phyloP scores from a whole-genome alignment of 306 rosid species.

The Medicago truncatula region MtrunA17r5.0-ANR NC_053044.1:5852501-5853000 shows the following conservation, averaged over 20 bases:
- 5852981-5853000: not conserved
- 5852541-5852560: too few relatives aligned
- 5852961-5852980: not conserved
- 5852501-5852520: too few relatives aligned
- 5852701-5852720: not conserved
- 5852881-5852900: too few relatives aligned
- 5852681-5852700: too few relatives aligned
- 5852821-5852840: not conserved
- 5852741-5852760: not conserved
- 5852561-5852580: too few relatives aligned
- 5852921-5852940: not conserved
- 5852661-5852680: too few relatives aligned
- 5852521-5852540: too few relatives aligned
- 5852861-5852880: not conserved
- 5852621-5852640: too few relatives aligned
- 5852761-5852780: not conserved
- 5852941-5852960: slow-evolving; percentile 24
- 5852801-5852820: not conserved
- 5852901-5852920: not conserved
- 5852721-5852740: not conserved
- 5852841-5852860: not conserved
- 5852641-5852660: too few relatives aligned
- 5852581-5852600: too few relatives aligned
- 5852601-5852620: too few relatives aligned
- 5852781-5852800: not conserved